phyloP scores from a whole-genome alignment of 495 filamentous ascomycete species.

The Stereocaulon alpinum region DNA sequence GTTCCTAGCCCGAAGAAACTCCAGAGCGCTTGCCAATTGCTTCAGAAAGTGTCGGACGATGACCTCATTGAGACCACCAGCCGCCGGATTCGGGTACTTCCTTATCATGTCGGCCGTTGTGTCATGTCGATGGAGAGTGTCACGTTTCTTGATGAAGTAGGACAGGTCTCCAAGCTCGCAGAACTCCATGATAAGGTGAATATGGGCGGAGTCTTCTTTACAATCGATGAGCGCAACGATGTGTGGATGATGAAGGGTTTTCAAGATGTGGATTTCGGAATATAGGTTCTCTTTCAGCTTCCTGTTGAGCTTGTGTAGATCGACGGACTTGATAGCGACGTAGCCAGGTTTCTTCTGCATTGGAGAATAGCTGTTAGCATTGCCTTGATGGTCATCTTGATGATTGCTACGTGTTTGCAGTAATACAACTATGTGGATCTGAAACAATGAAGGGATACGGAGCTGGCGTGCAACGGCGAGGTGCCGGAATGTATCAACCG shows the following conservation, averaged over 20 bases:
- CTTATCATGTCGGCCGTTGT: slow-evolving; percentile 74
- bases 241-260: slow-evolving; percentile 85
- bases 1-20: slow-evolving; percentile 74
- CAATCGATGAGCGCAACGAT: slow-evolving; percentile 94
- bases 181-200: slow-evolving; percentile 97
- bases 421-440: neutral
- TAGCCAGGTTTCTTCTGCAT: slow-evolving; percentile 47
- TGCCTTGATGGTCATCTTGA: neutral
- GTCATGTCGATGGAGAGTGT: slow-evolving; percentile 61
- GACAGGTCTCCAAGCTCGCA: slow-evolving; percentile 91
- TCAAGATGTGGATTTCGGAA: slow-evolving; percentile 88
- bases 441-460: neutral
- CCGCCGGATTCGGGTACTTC: slow-evolving; percentile 75
- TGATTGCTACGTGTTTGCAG: neutral
- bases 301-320: slow-evolving; percentile 77
- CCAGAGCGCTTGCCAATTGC: slow-evolving; percentile 83
- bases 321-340: slow-evolving; percentile 96
- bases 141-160: slow-evolving; percentile 86
- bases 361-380: slow-evolving; percentile 33
- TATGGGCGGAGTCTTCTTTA: slow-evolving; percentile 72
- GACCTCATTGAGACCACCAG: slow-evolving; percentile 84
- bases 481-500: neutral
- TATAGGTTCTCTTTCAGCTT: slow-evolving; percentile 95
- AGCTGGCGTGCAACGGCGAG: neutral
- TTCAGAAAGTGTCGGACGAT: slow-evolving; percentile 91